A percentile compares a stretch with the other conserved stretches of the same genome.
Evolutionary conservation across 164 flowering plant species (phyloP).

Genomic region (Vitis cinerea): DNA sequence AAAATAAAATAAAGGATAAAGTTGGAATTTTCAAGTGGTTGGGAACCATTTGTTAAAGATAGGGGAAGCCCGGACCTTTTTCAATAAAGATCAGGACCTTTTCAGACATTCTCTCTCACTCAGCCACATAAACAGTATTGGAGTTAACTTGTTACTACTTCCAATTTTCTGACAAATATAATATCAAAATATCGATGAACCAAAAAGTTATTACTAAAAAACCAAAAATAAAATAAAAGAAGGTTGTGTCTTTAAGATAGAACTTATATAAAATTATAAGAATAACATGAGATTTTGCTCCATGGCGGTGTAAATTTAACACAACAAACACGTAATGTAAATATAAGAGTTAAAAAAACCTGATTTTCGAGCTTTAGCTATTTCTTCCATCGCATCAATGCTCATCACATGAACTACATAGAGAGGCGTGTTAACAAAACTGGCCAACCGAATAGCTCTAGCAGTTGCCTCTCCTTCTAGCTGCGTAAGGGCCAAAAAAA

Average conservation of each 20-base stretch:
- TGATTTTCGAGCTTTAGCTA: conserved; percentile 84
- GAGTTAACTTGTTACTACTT: no score
- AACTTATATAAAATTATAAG: not conserved
- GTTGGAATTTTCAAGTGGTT: no score
- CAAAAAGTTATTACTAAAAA: not conserved
- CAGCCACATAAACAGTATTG: no score
- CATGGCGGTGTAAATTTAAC: not conserved
- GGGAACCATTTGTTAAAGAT: no score
- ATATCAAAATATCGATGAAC: not conserved
- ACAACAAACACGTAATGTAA: not conserved
- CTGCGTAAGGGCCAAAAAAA: conserved; percentile 39
- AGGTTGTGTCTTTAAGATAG: not conserved
- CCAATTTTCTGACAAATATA: no score
- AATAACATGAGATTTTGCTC: not conserved
- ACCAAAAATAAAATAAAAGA: not conserved
- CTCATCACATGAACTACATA: conserved; percentile 99
- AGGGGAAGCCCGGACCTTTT: no score
- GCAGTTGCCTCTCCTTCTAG: conserved; percentile 97
- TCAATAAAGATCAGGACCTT: no score
- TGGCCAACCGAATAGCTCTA: conserved; percentile 92
- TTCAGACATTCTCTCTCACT: no score
- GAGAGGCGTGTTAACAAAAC: conserved; percentile 86
- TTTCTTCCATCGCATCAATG: conserved; percentile 97
- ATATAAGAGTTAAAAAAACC: conserved; percentile 38
- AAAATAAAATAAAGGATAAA: no score